Base-by-base conservation (phyloP, 139 green algal genomes). In the Pleodorina starrii region DNA sequence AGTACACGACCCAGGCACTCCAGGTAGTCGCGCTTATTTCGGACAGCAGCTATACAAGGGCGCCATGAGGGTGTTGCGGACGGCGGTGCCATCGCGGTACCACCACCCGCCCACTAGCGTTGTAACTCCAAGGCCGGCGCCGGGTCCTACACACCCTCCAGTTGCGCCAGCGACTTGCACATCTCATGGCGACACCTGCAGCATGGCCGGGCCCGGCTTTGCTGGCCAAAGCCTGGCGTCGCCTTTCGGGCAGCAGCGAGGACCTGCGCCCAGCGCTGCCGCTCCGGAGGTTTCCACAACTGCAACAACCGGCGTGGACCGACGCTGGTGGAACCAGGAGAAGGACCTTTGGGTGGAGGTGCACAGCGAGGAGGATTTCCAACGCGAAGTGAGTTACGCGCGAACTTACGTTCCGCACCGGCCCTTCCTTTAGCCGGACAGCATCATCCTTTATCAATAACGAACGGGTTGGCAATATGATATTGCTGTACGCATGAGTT, bases 301-400 rank as follows among this genome's bases (percentile, higher is more conserved):
- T 25, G 21, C 74, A 43, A 63, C 43, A 42, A 66, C 17, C n/a
- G 16, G n/a, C n/a, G n/a, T 23, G 7, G 60, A 87, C 9, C 54
- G 76, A 44, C 68, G 87, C 46, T 94, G 91, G 91, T 94, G 91
- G 91, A 91, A 92, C 23, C 83, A 88, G 59, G 78, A 94, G 1
- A 89, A 71, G 38, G 91, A 94, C 23, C 50, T 94, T 17, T 94
- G 91, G 91, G 42, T 91, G 2, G 85, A 92, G 57, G 88, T 92
- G 63, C 90, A 94, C 63, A 88, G 68, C 11, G 87, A 91, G 54
- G 90, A 93, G 77, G 84, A 92, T 2, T 94, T 92, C 44, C 43
- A 76, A 44, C 83, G 63, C 0, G 92, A 91, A 36, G 76, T 88
- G 54, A 29, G 74, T 76, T 42, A 82, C 27, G 29, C 74, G 42